phyloP scores from a whole-genome alignment of 768 basidiomycete species.

The Udeniomyces megalosporus region DNA sequence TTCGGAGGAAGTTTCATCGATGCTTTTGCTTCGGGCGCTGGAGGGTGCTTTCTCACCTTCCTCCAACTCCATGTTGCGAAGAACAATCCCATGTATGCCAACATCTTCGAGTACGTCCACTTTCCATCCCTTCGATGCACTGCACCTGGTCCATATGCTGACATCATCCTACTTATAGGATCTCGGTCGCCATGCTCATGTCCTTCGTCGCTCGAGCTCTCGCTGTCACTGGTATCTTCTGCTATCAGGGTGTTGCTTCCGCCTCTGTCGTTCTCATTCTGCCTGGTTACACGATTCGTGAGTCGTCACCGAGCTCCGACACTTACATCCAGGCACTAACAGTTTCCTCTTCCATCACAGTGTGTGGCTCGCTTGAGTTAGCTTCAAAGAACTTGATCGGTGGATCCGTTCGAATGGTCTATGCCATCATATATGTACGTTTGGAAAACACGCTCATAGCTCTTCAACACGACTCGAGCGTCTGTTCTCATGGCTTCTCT shows the following conservation, averaged over 20 bases:
- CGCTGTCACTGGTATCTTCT: background rate
- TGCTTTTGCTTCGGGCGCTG: slow-evolving; percentile 28
- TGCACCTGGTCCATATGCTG: too few relatives aligned
- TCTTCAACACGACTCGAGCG: background rate
- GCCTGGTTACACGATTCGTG: background rate
- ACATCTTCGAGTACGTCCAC: slow-evolving; percentile 68
- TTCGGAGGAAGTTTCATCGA: slow-evolving; percentile 43
- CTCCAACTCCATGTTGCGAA: slow-evolving; percentile 58
- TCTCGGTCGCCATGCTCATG: background rate
- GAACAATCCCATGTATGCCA: slow-evolving; percentile 66
- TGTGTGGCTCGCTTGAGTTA: slow-evolving; percentile 33
- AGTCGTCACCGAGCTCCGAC: background rate
- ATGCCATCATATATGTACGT: slow-evolving; percentile 64
- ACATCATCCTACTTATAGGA: background rate
- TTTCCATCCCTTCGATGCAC: background rate
- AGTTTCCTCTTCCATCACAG: slow-evolving; percentile 43
- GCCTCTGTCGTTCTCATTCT: background rate
- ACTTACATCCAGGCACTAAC: background rate
- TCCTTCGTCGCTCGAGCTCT: slow-evolving; percentile 1
- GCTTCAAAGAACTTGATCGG: background rate
- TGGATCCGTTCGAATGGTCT: slow-evolving; percentile 42
- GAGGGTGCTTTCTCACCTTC: slow-evolving; percentile 49
- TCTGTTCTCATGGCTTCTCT: too few relatives aligned
- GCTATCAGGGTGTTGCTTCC: slow-evolving; percentile 1
- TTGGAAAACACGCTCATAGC: slow-evolving; percentile 36